These are phyloP conservation scores for Fusarium verticillioides DNA, from an alignment of 2,329 filamentous ascomycete genomes.

Conservation along the genomic window DNA sequence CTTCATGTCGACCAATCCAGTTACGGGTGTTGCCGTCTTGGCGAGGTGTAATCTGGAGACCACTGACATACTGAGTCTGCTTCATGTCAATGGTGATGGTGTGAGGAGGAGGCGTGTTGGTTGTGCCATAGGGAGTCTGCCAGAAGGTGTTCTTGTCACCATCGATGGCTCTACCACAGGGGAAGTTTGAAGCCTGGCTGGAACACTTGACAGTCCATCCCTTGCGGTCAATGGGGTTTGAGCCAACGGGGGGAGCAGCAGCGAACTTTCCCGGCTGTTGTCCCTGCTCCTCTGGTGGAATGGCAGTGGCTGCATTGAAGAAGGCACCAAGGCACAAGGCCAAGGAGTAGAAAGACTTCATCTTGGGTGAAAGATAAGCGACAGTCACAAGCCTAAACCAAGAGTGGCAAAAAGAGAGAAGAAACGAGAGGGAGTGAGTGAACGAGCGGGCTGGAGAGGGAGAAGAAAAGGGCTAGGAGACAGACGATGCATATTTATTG, in stretches of 20 bases:
- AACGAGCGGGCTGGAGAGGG: neutral
- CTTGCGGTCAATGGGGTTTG: conserved; percentile 25
- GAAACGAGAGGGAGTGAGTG: neutral
- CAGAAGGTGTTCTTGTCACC: conserved; percentile 28
- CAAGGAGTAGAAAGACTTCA: conserved; percentile 12
- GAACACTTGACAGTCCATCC: conserved; percentile 35
- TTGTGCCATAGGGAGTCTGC: conserved; percentile 31
- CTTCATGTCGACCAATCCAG: conserved; percentile 30
- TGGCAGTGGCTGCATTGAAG: conserved; percentile 4
- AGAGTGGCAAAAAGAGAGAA: neutral
- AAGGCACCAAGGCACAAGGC: conserved; percentile 17
- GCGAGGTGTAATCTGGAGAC: conserved; percentile 25
- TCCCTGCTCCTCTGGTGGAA: conserved; percentile 7
- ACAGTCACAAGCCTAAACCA: conserved; percentile 6
- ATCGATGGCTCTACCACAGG: conserved; percentile 30
- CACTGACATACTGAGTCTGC: conserved; percentile 26
- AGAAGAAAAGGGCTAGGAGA: neutral
- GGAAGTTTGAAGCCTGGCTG: conserved; percentile 21
- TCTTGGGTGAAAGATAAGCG: neutral
- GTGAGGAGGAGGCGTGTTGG: conserved; percentile 25
- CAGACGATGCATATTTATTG: conserved; percentile 19
- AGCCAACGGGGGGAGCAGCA: conserved; percentile 29
- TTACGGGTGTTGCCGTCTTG: conserved; percentile 26
- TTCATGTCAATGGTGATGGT: conserved; percentile 34
- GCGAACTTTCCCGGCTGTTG: conserved; percentile 22